Base-by-base conservation (phyloP, 140 eudicot genomes). In the Flaveria floridana region DNA sequence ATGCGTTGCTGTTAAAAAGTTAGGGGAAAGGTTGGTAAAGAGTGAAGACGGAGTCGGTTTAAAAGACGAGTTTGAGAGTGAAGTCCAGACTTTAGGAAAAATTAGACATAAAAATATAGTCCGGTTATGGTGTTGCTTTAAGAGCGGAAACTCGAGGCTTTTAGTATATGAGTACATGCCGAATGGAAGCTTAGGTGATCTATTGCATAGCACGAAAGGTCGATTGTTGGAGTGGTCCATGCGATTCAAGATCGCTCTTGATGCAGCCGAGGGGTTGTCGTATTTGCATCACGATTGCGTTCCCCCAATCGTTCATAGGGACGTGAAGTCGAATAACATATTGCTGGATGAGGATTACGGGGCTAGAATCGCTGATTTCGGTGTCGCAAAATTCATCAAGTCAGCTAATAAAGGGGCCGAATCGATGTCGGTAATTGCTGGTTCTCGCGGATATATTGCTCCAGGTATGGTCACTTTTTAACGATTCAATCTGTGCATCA, bases 361-460 rank as follows among this genome's bases (percentile, higher is more conserved):
- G 4, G 97, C 97, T 6, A 80, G 80, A 70, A 85, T 91, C 10
- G 86, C 97, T 15, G 97, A 91, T 87, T 91, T 91, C 82, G 97
- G 97, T 13, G 96, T 91, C 5, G 97, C 97, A 2, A 89, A 87
- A 42, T 79, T 87, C 68, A 81, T 87, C 19, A 75, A 85, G 37
- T 23, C 73, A 0, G 64, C 65, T 15, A 79, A 65, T 20, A 76
- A 78, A 57, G 85, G 87, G 50, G 74, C 84, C 0, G 86, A 91
- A 52, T 78, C 93, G 52, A 91, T 91, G 97, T 91, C 97, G n/a
- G 89, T 68, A 2, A 85, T 91, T 71, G 97, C 97, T 70, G 97
- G 97, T 71, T 91, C 97, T 39, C 87, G 94, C 34, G 97, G 97
- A 51, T 91, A 91, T 80, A 87, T 91, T 23, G 97, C 97, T 52